Evolutionary conservation across 1,284 basidiomycete species (phyloP).

Genomic region (Austroboletus rostrupii): DNA sequence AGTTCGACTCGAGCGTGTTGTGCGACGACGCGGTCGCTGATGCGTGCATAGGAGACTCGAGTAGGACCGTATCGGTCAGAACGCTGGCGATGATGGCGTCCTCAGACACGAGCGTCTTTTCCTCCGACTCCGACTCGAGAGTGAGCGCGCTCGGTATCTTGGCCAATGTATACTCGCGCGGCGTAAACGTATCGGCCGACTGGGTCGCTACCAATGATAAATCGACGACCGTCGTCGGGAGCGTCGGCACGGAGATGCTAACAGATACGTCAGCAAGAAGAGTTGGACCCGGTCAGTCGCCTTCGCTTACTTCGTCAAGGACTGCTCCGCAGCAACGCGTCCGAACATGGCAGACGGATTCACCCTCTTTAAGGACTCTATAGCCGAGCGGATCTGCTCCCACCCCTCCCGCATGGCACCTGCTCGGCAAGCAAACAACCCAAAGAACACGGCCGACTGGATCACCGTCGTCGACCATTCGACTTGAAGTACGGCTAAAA

Average conservation of each 20-base stretch:
- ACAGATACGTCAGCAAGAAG: conserved; percentile 5
- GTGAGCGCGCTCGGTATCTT: background rate
- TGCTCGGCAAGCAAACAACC: conserved; percentile 33
- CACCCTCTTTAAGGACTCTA: background rate
- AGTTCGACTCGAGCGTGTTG: conserved; percentile 26
- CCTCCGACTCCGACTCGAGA: background rate
- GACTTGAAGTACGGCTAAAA: conserved; percentile 26
- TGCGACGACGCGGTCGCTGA: conserved; percentile 28
- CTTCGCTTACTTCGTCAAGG: conserved; percentile 10
- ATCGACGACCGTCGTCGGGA: conserved; percentile 26
- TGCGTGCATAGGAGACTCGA: conserved; percentile 36
- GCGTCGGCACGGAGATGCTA: conserved; percentile 15
- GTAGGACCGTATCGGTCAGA: conserved; percentile 6
- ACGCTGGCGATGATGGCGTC: conserved; percentile 11
- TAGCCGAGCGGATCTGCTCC: conserved; percentile 5
- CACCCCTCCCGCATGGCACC: conserved; percentile 13
- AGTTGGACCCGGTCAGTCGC: background rate
- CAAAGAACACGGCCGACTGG: conserved; percentile 38
- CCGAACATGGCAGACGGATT: background rate
- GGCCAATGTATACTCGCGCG: conserved; percentile 2
- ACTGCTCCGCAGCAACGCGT: background rate
- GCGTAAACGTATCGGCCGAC: conserved; percentile 10
- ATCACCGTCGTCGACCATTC: conserved; percentile 41
- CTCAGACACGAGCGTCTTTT: background rate
- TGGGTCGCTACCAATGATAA: conserved; percentile 11